Percentiles rank a stretch among this genome's conserved stretches.
These are phyloP conservation scores for Bocquillonia castaneifolia DNA, from an alignment of 441 rosid genomes.

Conservation along the genomic window DNA sequence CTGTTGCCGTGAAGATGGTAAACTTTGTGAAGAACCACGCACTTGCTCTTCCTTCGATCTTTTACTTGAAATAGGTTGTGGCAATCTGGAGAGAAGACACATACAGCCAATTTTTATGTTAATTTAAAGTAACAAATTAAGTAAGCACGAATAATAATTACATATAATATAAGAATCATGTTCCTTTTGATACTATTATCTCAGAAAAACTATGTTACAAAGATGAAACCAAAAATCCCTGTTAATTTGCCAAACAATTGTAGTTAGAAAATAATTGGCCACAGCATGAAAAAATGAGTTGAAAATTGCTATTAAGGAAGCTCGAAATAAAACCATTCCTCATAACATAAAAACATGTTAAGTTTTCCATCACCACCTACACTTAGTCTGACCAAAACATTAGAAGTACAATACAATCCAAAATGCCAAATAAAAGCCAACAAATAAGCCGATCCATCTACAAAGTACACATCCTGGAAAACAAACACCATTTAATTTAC, in stretches of 20 bases:
- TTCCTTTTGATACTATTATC: too few relatives aligned
- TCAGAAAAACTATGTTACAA: too few relatives aligned
- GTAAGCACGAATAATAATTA: background rate
- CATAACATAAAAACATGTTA: too few relatives aligned
- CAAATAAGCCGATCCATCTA: background rate
- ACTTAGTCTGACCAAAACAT: too few relatives aligned
- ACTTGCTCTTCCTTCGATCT: slow-evolving; percentile 30
- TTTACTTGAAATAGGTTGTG: slow-evolving; percentile 31
- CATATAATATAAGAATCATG: background rate
- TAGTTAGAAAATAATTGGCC: background rate
- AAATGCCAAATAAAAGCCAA: background rate
- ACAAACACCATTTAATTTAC: background rate
- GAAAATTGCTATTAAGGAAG: background rate
- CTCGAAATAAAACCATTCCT: background rate
- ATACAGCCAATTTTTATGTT: too few relatives aligned
- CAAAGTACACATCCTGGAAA: background rate
- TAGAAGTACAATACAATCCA: too few relatives aligned
- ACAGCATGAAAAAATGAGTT: background rate
- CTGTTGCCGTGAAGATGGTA: slow-evolving; percentile 22
- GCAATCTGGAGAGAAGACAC: slow-evolving; percentile 28
- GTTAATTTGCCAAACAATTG: background rate
- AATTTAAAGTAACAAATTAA: background rate
- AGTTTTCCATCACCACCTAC: background rate
- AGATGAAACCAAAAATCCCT: background rate
- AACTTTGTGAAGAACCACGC: slow-evolving; percentile 22